Evolutionary conservation across 192 early-diverging fungal species (phyloP), one percentile per base, ranked within the genome.

Genomic region (Coemansia reversa): DNA sequence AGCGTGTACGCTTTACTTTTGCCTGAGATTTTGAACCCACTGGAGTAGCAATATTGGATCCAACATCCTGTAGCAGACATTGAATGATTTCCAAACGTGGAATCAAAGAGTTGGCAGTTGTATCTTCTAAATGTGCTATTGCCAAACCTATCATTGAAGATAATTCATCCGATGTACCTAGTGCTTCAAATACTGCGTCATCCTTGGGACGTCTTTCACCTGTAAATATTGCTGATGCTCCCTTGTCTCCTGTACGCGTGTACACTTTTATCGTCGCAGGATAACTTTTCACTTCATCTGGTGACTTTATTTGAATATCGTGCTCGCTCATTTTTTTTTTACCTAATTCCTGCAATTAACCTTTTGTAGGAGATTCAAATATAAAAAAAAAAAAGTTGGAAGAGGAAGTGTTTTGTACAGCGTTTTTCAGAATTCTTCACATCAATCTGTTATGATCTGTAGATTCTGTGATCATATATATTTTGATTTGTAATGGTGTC

Each of bases 241-340:
- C 92, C 76, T 93, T 91, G 82, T 98, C 96, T 20, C 96, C 96
- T 0, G 94, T 98, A 24, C 90, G 86, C 12, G 96, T 98, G 81
- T 98, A 98, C 35, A 98, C 89, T 55, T 86, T 89, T 58, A 89
- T 75, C 27, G 65, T 81, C 9, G 72, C 69, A 18, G 73, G 66
- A 47, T 82, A 73, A 67, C 70, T 73, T 51, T 76, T 82, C 56
- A 79, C 65, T 58, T 79, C 76, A 20, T 67, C 67, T 4, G 76
- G 76, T 52, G 76, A 63, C 60, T 79, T 71, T 55, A 67, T 71
- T 50, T 52, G 29, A 33, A 62, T 62, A 27, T 51, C 60, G 28
- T 62, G 48, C n/a, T 62, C 27, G 50, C 60, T 62, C 60, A 62
- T 62, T 51, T 5, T 61, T n/a, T n/a, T n/a, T n/a, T n/a, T n/a